Evolutionary conservation across 345 rosid genomes (phyloP).

Genomic region (Sisymbrium irio): DNA sequence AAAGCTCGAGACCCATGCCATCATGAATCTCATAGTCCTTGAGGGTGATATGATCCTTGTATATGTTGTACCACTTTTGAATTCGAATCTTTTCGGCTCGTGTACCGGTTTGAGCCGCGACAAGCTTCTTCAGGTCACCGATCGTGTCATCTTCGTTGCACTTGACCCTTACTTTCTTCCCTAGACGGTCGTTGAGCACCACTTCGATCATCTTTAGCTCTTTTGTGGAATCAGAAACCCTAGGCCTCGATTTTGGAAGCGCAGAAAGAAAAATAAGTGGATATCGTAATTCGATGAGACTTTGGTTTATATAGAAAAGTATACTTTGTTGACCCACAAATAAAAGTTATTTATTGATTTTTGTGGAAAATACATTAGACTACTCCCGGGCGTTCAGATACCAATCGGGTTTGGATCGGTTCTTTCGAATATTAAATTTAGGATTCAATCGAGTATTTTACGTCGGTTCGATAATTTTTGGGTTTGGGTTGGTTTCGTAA

Average conservation of each 20-base stretch:
- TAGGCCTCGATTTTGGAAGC: not conserved
- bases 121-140: slow-evolving; percentile 80
- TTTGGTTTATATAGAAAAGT: not conserved
- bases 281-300: not conserved
- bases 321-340: not conserved
- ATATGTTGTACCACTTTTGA: slow-evolving; percentile 53
- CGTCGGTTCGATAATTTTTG: no score
- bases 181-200: slow-evolving; percentile 66
- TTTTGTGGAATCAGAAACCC: not conserved
- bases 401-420: no score
- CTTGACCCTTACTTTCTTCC: slow-evolving; percentile 79
- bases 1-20: slow-evolving; percentile 81
- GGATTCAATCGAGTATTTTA: no score
- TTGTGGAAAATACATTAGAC: no score
- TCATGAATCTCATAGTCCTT: slow-evolving; percentile 77
- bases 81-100: slow-evolving; percentile 49
- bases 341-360: not conserved
- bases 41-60: slow-evolving; percentile 75
- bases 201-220: slow-evolving; percentile 65
- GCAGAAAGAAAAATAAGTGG: not conserved
- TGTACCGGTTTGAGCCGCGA: slow-evolving; percentile 67
- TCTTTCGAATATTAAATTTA: no score
- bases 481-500: no score
- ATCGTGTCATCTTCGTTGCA: slow-evolving; percentile 83
- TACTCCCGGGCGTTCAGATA: no score